Evolutionary conservation across 805 yeast genomes (phyloP).

Genomic region (Suhomyces tanzawaensis): DNA sequence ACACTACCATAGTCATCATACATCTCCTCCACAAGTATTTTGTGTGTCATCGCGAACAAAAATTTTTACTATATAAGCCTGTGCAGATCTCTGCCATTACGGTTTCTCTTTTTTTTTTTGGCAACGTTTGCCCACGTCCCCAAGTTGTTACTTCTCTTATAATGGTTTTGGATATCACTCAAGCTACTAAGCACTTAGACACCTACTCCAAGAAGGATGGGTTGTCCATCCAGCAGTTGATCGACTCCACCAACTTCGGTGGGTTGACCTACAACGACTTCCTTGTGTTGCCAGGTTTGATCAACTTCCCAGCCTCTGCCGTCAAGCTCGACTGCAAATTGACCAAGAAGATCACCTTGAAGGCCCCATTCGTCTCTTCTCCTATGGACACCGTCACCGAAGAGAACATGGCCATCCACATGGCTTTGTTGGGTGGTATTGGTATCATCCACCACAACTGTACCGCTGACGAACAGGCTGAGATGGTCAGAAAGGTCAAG

Average conservation of each 20-base stretch:
- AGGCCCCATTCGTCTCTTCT: slow-evolving; percentile 93
- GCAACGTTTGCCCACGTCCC: slow-evolving; percentile 38
- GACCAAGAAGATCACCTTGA: slow-evolving; percentile 88
- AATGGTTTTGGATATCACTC: slow-evolving; percentile 43
- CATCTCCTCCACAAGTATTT: slow-evolving; percentile 11
- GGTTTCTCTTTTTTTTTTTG: slow-evolving; percentile 33
- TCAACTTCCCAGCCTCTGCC: slow-evolving; percentile 75
- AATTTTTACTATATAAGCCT: slow-evolving; percentile 7
- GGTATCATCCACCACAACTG: slow-evolving; percentile 99
- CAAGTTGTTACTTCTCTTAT: slow-evolving; percentile 9
- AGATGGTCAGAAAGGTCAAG: slow-evolving; percentile 95
- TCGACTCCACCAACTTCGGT: slow-evolving; percentile 89
- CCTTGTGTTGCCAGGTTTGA: slow-evolving; percentile 91
- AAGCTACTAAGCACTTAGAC: slow-evolving; percentile 67
- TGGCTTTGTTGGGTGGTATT: slow-evolving; percentile 98
- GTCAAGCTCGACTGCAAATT: slow-evolving; percentile 82
- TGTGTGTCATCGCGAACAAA: not conserved
- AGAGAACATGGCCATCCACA: slow-evolving; percentile 94
- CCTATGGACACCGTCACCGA: slow-evolving; percentile 99
- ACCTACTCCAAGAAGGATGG: slow-evolving; percentile 79
- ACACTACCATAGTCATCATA: not conserved
- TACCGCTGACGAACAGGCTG: slow-evolving; percentile 95
- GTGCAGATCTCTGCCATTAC: slow-evolving; percentile 3
- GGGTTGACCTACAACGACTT: slow-evolving; percentile 98
- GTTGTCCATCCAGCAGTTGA: slow-evolving; percentile 72